Evolutionary conservation across 768 basidiomycete genomes (phyloP), one percentile per base, ranked within the genome.

Genomic region (Boletellus sp.): DNA sequence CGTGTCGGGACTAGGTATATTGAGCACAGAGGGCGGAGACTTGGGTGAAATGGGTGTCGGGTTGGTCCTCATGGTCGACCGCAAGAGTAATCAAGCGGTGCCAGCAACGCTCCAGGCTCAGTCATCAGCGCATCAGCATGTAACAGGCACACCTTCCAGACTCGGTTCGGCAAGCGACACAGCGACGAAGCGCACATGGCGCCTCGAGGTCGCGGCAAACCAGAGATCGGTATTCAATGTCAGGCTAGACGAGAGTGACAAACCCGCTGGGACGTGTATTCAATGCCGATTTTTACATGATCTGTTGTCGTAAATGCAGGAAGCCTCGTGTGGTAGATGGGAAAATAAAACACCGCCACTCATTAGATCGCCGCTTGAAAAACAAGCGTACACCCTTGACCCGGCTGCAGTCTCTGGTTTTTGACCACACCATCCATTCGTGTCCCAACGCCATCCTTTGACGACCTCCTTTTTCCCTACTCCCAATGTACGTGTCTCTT

Each of bases 1-100:
- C 43, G 59, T 59, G 26, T 63, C 70, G 13, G 74, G 73, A 2
- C 76, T 66, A 13, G 80, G 81, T 55, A 82, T 80, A 23, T 75
- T 63, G 44, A 79, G 70, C 2, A 74, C 72, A 2, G 76, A 74
- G 39, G 74, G 74, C 49, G 70, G 71, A 57, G 74, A 76, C 51
- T 68, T 66, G 44, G 67, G 63, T 1, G 72, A 72, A 22, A 51
- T 48, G 5, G 58, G 59, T 11, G 26, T 6, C 31, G 45, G 42
- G 12, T 23, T 45, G 3, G 49, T 37, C 9, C 28, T 28, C 45
- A 37, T 36, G 36, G 45, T 20, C 26, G 37, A 10, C 5, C 11
- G 26, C 9, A 35, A 44, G 40, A 12, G 48, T 35, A 28, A 28
- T 28, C 45, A 37, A 36, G 28, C 28, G 26, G 26, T 7, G 28